phyloP scores from a whole-genome alignment of 441 rosid genomes.

The Viola pubescens region DNA sequence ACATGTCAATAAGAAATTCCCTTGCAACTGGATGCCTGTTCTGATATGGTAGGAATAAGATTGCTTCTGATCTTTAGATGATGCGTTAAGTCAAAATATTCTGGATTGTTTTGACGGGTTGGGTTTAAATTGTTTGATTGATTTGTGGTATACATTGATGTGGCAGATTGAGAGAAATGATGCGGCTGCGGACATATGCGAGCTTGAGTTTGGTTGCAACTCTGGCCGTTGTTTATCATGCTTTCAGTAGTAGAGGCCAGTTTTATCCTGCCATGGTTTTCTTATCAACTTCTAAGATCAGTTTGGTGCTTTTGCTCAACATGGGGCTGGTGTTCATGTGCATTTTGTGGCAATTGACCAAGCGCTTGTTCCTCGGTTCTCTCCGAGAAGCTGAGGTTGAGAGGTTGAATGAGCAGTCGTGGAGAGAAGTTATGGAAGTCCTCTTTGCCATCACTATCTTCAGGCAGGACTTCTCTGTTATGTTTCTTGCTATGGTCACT shows the following conservation, averaged over 20 bases:
- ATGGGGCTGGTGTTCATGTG: conserved; percentile 87
- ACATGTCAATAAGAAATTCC: too few relatives aligned
- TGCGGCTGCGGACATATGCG: conserved; percentile 75
- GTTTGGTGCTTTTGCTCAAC: conserved; percentile 73
- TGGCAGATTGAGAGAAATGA: conserved; percentile 34
- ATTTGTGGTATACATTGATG: too few relatives aligned
- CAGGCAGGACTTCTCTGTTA: conserved; percentile 81
- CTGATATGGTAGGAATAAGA: too few relatives aligned
- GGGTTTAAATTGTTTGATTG: too few relatives aligned
- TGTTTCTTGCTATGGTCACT: conserved; percentile 80
- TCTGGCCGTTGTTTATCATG: conserved; percentile 68
- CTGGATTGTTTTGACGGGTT: too few relatives aligned
- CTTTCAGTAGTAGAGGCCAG: conserved; percentile 83
- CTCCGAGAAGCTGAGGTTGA: conserved; percentile 95
- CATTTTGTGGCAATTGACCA: conserved; percentile 73
- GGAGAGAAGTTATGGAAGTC: conserved; percentile 97
- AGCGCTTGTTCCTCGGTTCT: conserved; percentile 65
- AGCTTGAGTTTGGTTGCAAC: conserved; percentile 53
- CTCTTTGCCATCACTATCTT: conserved; percentile 92
- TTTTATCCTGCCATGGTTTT: conserved; percentile 88
- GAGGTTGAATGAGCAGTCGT: conserved; percentile 84
- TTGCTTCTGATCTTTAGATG: too few relatives aligned
- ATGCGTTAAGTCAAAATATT: too few relatives aligned
- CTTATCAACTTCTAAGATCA: conserved; percentile 85
- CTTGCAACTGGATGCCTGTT: too few relatives aligned